Conservation (phyloP, 116 monocot species). For the Posidonia oceanica region DNA sequence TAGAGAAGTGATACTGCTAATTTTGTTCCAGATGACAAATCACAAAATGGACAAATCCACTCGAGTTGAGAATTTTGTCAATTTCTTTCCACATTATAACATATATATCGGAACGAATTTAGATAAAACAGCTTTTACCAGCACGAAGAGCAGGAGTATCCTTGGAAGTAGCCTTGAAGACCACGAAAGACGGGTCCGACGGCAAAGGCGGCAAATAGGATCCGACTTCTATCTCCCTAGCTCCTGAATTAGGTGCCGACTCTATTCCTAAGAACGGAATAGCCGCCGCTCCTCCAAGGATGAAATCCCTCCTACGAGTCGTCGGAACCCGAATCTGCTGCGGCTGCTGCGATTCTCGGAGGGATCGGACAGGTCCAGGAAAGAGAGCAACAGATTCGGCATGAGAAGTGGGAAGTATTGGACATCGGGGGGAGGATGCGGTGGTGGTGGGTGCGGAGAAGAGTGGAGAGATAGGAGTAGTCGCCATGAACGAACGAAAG, state of each 20-base stretch:
- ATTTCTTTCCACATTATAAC: neutral
- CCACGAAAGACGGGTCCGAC: constrained; percentile 62
- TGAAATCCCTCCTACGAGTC: constrained; percentile 15
- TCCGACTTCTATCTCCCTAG: constrained; percentile 82
- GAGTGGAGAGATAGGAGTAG: too few species aligned
- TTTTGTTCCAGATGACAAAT: too few species aligned
- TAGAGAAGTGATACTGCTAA: neutral
- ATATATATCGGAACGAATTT: neutral
- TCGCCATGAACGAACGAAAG: too few species aligned
- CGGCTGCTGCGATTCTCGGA: neutral
- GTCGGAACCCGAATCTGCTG: neutral
- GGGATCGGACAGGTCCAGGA: neutral
- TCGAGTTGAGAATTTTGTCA: neutral
- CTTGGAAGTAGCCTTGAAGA: constrained; percentile 68
- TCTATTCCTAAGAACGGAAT: constrained; percentile 12
- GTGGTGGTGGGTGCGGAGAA: too few species aligned
- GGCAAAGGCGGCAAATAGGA: constrained; percentile 54
- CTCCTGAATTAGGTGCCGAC: constrained; percentile 18
- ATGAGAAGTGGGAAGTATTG: neutral
- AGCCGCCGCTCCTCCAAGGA: constrained; percentile 26
- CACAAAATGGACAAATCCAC: too few species aligned
- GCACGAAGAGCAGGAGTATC: constrained; percentile 96
- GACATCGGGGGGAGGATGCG: too few species aligned
- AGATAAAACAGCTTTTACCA: constrained; percentile 22
- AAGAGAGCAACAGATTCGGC: neutral